Evolutionary conservation across 2,329 filamentous ascomycete genomes (phyloP), one percentile per base, ranked within the genome.

Genomic region (Chaetomium sp.): DNA sequence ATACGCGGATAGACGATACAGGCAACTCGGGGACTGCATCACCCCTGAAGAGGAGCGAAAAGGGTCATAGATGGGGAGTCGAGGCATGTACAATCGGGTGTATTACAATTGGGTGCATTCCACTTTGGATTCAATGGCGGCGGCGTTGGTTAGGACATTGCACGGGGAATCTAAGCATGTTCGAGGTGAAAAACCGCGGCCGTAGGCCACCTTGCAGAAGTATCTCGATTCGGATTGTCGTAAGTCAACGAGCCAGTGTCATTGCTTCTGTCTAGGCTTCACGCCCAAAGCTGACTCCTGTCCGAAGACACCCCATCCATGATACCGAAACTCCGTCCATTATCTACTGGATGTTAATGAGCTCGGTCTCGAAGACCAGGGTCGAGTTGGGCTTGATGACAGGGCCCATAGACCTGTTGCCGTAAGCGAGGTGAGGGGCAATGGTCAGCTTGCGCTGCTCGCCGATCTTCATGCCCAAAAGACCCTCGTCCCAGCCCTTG

Each of bases 1-100:
- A 25, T 84, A 85, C 72, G 80, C 80, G 55, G 80, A 85, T 74
- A 74, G 82, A 62, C 76, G 71, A 67, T 85, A 84, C 69, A 76
- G 82, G 55, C 76, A 76, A 64, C 69, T 82, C 23, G 80, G 80
- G 13, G 91, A 91, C 0, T 72, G 68, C 63, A 69, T 72, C n/a
- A 63, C 89, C 89, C 35, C 83, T 84, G 57, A 29, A 8, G 38
- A 49, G 16, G n/a, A 47, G 38, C 38, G 16, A 6, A 42, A n/a
- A n/a, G 16, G 13, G 31, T 25, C 12, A 51, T 57, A 54, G 51
- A 67, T 19, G 55, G 21, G 27, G 47, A 54, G 59, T 55, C 50
- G 54, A 47, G 49, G 31, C 12, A 9, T 27, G 29, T 42, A 21
- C 31, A 23, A 31, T 16, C n/a, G 7, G 4, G 9, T 61, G 45